Base-by-base conservation (phyloP, 768 basidiomycete species). In the Lentinula aciculospora region DNA sequence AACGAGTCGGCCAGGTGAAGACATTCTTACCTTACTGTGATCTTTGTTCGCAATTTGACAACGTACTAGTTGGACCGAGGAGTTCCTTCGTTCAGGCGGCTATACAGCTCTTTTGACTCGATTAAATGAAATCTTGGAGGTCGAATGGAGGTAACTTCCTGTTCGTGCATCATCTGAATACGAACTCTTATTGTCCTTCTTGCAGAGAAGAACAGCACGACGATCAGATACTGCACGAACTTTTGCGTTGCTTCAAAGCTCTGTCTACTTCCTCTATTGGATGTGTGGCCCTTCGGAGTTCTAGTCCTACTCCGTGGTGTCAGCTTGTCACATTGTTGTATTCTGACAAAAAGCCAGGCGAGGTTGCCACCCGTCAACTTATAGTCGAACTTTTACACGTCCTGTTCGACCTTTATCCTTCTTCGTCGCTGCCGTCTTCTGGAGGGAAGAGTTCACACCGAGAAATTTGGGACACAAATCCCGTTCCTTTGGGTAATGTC, bases 331-430 rank as follows among this genome's bases (percentile, higher is more conserved):
- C 84, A 8, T 80, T 98, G 15, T 77, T 98, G 2, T 98, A 92
- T 71, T 96, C 94, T 3, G 96, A 98, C 76, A 98, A 98, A 77
- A 97, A 95, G 68, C 97, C 97, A 0, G 97, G 97, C 44, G 97
- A 99, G 37, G 78, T 98, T 8, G 82, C 85, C 3, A 88, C 92
- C 4, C 85, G 95, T 32, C 93, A 95, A 65, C 81, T 98, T 56
- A 95, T 99, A 36, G 74, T 90, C 42, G 97, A 98, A 54, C 76
- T 99, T 15, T 76, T 98, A 48, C 76, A 87, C n/a, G 78, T 89
- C 57, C 76, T 98, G 6, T 96, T 95, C 66, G 94, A 98, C 2
- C 72, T 98, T 15, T 98, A 93, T 65, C 93, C 94, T 2, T 64
- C 80, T 2, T 82, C 85, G 0, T 78, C 86, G 3, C 78, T 89